Base-by-base conservation (phyloP, 192 early-diverging fungal genomes). In the Coemansia sp. region DNA sequence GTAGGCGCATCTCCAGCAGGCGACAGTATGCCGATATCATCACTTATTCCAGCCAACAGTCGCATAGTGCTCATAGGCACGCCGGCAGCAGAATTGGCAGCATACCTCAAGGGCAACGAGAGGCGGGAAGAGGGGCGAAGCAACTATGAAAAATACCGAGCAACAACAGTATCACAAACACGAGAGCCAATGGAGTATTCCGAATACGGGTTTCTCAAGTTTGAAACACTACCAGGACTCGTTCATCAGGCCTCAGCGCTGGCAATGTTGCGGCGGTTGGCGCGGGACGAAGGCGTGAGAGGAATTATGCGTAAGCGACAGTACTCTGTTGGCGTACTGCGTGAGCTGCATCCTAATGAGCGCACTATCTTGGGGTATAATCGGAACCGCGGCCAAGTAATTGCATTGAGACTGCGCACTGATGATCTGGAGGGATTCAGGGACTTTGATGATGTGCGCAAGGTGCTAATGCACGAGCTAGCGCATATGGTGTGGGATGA, bases 401-500 rank as follows among this genome's bases (percentile, higher is more conserved):
- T 82, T 63, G 80, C 80, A 29, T 60, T 77, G 62, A 45, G 75
- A 16, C 62, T 83, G 63, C 74, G 75, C 39, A 71, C 74, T 3
- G 75, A 76, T 41, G 69, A 70, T 35, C 53, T 83, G 41, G 75
- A 71, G 3, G 75, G 75, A 9, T 83, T 83, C 64, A 50, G 80
- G 18, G 71, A 64, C 61, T 83, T 74, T 38, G 16, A 32, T 24
- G 52, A 13, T 2, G 55, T 83, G 10, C 75, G 74, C 53, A 49
- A 59, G 30, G 80, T 83, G 50, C 64, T 83, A 50, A 77, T 76
- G 75, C 80, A 83, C 35, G 80, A 83, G 75, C 72, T 83, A 40
- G 80, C 80, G 13, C 80, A 83, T 60, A 83, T 83, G 72, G 72
- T 83, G 35, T 77, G 75, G 74, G 75, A 83, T 30, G 72, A 56